A percentile compares a stretch with the other conserved stretches of the same genome.
These are phyloP conservation scores for Areca catechu DNA, from an alignment of 176 grass and related monocot genomes.

Conservation along the genomic window DNA sequence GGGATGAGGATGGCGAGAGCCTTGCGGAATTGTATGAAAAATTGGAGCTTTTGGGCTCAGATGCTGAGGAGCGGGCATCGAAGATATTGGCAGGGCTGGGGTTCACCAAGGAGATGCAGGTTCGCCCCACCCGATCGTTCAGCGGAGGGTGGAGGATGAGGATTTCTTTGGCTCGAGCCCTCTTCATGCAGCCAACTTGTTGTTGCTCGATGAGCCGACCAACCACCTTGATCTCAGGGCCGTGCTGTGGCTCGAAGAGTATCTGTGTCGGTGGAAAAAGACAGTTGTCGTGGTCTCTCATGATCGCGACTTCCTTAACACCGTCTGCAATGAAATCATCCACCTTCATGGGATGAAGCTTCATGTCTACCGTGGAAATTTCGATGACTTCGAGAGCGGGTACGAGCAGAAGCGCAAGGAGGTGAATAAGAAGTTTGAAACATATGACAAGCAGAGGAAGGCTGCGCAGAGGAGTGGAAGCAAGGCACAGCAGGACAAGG, in stretches of 20 bases:
- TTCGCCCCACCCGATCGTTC: constrained; percentile 67
- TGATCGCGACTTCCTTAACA: constrained; percentile 84
- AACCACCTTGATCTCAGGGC: constrained; percentile 94
- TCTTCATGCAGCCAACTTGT: constrained; percentile 95
- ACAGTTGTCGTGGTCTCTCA: constrained; percentile 85
- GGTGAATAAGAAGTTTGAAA: constrained; percentile 75
- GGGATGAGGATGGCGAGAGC: constrained; percentile 40
- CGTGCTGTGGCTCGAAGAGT: constrained; percentile 92
- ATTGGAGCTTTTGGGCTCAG: constrained; percentile 64
- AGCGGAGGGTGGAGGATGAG: constrained; percentile 99
- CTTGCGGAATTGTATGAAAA: constrained; percentile 72
- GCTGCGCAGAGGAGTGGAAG: constrained; percentile 79
- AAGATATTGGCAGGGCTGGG: constrained; percentile 85
- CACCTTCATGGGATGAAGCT: constrained; percentile 75
- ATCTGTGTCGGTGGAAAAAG: constrained; percentile 96
- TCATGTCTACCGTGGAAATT: constrained; percentile 86
- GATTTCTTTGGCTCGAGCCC: constrained; percentile 82
- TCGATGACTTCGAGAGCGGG: constrained; percentile 83
- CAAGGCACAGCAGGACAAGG: constrained; percentile 83
- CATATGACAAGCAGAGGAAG: constrained; percentile 82
- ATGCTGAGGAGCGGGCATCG: constrained; percentile 51
- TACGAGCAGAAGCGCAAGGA: constrained; percentile 95
- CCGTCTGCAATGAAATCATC: constrained; percentile 87
- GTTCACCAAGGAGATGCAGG: constrained; percentile 81
- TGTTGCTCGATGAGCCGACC: constrained; percentile 85